Evolutionary conservation across 2,329 filamentous ascomycete genomes (phyloP), one percentile per base, ranked within the genome.

Genomic region (Incumbomyces lentus): DNA sequence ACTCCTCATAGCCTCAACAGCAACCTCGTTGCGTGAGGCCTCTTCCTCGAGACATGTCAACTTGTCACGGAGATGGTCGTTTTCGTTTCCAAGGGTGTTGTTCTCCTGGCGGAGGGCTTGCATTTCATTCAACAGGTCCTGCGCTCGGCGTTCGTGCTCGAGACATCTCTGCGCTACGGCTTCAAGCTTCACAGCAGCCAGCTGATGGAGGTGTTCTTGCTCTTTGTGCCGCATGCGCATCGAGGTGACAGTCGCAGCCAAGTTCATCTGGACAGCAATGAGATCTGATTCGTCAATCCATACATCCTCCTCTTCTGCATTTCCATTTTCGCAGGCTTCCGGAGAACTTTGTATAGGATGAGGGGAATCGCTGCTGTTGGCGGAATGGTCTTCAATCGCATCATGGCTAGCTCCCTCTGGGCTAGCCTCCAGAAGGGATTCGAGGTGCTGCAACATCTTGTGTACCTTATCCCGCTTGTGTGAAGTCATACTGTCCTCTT

Each of bases 231-330:
- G 44, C 49, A 56, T 49, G 37, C 54, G 54, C 55, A 57, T 56
- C 2, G 53, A 51, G 11, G 47, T 44, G 19, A 57, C 51, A 6
- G 52, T 57, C 29, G 48, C 43, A 5, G 48, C 41, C 13, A 57
- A 46, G 31, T 41, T 44, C 2, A 30, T 35, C 8, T 34, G 42
- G 11, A 45, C 42, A 8, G 42, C 34, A 14, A 45, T 45, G n/a
- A 45, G 42, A n/a, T 45, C 65, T 45, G 16, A 45, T 22, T 45
- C 42, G n/a, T 45, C 42, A 16, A 45, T 45, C 42, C 64, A 54
- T 13, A 54, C 51, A 40, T 63, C 61, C 14, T 51, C 51, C 33
- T 62, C 60, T 3, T 55, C 52, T 7, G 57, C 54, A n/a, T 6
- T 41, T 38, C 8, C 33, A 6, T 35, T 17, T 35, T 12, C 33